Base-by-base conservation (phyloP, 106 monocot genomes). In the Agapanthus africanus region DNA sequence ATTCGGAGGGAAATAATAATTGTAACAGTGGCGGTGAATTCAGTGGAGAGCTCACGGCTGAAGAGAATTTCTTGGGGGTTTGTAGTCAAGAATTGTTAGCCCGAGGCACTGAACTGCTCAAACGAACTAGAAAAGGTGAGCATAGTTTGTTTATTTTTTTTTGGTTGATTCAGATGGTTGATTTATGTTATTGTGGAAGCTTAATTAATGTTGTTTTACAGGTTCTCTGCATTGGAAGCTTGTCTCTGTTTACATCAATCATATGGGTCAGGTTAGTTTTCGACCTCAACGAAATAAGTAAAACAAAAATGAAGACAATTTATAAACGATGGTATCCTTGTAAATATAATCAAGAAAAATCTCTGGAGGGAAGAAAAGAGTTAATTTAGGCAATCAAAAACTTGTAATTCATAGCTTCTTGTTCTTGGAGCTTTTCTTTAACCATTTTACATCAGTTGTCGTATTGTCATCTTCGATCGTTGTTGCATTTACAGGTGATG, bases 181-280 rank as follows among this genome's bases (percentile, higher is more conserved):
- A 19, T 26, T 8, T 3, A 2, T 28, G 25, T 41, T 37, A 2
- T 63, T 35, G 15, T 42, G 42, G 7, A 14, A 14, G 11, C 46
- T 3, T 28, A 27, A 1, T 50, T 34, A 36, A 52, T 74, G 6
- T 5, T 14, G 4, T 39, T 66, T 76, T 73, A 47, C 75, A 95
- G 95, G 91, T 36, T 85, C 69, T 49, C 77, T 97, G 31, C 97
- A 97, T 40, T 87, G 92, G 89, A 99, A 97, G 74, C 28, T 84
- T 21, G 92, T 92, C 6, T 97, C 89, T 1, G 80, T 87, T 54
- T 99, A 92, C 71, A 82, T 92, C 39, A 84, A 99, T 67, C 69
- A 76, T 69, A 73, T 73, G 76, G 84, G 84, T 16, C 82, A 86
- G 89, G 90, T 94, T 51, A 31, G 7, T 63, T 6, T 14, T 66